A percentile compares a stretch with the other conserved stretches of the same genome.
Conservation (phyloP, 2,329 filamentous ascomycete species). For the Colletotrichum theobromicola region DNA sequence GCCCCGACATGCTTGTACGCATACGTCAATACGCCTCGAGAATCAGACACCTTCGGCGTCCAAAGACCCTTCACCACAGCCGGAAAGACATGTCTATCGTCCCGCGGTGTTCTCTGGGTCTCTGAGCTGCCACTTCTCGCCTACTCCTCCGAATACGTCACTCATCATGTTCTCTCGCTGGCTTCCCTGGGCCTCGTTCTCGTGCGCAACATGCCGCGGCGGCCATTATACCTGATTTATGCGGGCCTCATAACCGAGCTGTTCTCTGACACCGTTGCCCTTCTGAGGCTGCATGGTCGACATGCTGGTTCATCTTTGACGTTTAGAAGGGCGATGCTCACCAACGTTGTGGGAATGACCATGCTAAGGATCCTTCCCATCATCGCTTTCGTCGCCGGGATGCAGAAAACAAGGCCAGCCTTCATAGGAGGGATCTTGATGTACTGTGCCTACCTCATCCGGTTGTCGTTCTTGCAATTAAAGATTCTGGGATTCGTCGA, state of each 20-base stretch:
- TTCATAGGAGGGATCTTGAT: background rate
- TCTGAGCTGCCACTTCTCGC: constrained; percentile 20
- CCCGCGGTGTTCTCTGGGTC: constrained; percentile 15
- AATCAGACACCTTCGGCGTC: background rate
- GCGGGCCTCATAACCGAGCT: constrained; percentile 19
- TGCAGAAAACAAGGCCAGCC: background rate
- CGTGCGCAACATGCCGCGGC: background rate
- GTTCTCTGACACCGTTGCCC: constrained; percentile 2
- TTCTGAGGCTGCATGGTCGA: constrained; percentile 1
- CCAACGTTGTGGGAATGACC: background rate
- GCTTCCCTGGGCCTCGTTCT: background rate
- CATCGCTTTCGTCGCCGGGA: background rate
- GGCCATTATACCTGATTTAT: constrained; percentile 14
- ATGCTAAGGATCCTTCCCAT: background rate
- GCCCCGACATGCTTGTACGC: constrained; percentile 7
- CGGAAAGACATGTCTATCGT: constrained; percentile 12
- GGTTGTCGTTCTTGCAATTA: background rate
- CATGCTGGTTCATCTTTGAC: background rate
- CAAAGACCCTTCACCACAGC: background rate
- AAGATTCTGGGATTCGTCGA: background rate
- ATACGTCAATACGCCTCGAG: background rate
- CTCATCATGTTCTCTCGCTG: constrained; percentile 20
- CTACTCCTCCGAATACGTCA: constrained; percentile 11
- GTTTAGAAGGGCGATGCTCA: background rate
- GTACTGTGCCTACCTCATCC: background rate